phyloP scores from a whole-genome alignment of 768 basidiomycete species.

The Russula sp. region DNA sequence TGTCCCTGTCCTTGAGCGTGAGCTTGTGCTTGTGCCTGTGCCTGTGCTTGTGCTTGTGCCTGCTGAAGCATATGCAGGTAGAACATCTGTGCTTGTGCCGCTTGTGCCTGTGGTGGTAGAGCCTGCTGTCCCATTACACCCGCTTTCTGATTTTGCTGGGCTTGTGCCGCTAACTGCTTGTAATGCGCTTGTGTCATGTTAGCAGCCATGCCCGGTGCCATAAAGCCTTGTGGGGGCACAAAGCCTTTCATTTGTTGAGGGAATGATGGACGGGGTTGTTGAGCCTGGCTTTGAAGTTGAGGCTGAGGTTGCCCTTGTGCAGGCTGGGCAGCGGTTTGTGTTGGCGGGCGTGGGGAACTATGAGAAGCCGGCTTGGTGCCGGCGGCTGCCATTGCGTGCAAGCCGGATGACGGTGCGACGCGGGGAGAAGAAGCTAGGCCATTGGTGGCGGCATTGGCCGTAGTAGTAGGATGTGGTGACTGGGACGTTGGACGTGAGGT shows the following conservation, averaged over 20 bases:
- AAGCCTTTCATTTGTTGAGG: slow-evolving; percentile 5
- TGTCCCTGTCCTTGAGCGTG: slow-evolving; percentile 21
- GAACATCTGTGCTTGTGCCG: neutral
- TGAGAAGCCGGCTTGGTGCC: slow-evolving; percentile 31
- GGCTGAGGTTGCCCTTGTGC: slow-evolving; percentile 34
- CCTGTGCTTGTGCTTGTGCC: slow-evolving; percentile 19
- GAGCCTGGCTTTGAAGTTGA: slow-evolving; percentile 5
- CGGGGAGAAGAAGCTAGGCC: slow-evolving; percentile 18
- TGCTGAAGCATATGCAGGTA: neutral
- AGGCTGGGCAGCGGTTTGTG: slow-evolving; percentile 34
- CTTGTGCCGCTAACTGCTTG: slow-evolving; percentile 13
- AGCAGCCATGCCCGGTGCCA: neutral
- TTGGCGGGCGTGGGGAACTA: slow-evolving; percentile 20
- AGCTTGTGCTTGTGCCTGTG: slow-evolving; percentile 20
- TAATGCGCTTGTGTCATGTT: neutral
- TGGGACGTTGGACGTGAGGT: slow-evolving; percentile 31
- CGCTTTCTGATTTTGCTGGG: slow-evolving; percentile 13
- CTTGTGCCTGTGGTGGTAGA: neutral
- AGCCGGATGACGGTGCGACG: slow-evolving; percentile 17
- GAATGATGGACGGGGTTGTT: slow-evolving; percentile 8
- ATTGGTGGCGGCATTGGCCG: slow-evolving; percentile 22
- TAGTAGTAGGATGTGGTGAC: slow-evolving; percentile 29
- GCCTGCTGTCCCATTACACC: slow-evolving; percentile 1
- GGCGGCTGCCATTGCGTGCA: slow-evolving; percentile 34
- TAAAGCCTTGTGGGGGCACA: neutral